Percentiles rank a stretch among this genome's conserved stretches.
Evolutionary conservation across 352 stramenopile species (phyloP).

Genomic region (Globisporangium polare): DNA sequence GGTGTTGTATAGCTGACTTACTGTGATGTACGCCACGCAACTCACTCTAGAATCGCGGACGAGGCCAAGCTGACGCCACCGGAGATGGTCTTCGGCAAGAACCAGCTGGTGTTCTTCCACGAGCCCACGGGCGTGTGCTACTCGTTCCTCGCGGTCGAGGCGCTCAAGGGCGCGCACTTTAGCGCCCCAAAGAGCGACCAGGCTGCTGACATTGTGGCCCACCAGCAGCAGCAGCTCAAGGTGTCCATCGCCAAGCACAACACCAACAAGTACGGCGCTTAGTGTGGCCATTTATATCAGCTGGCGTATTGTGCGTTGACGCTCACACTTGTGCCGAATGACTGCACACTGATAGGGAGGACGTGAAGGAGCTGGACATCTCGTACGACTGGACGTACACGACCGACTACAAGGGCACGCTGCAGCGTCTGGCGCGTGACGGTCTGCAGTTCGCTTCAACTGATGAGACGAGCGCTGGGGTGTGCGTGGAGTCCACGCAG

Average conservation of each 20-base stretch:
- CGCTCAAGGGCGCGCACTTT: slow-evolving; percentile 74
- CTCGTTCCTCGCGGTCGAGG: slow-evolving; percentile 74
- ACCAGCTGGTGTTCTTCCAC: slow-evolving; percentile 75
- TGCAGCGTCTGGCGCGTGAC: slow-evolving; percentile 39
- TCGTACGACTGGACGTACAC: slow-evolving; percentile 85
- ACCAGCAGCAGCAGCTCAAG: slow-evolving; percentile 79
- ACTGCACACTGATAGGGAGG: slow-evolving; percentile 41
- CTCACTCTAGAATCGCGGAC: slow-evolving; percentile 38
- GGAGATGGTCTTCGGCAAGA: slow-evolving; percentile 86
- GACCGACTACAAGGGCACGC: slow-evolving; percentile 77
- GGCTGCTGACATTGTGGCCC: slow-evolving; percentile 42
- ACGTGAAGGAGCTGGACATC: slow-evolving; percentile 82
- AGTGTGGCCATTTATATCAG: not conserved
- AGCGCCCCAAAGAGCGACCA: slow-evolving; percentile 32
- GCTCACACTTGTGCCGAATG: no score
- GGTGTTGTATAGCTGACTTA: not conserved
- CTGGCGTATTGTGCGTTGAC: not conserved
- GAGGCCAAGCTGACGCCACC: slow-evolving; percentile 67
- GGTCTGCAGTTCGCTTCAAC: slow-evolving; percentile 20
- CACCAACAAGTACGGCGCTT: slow-evolving; percentile 50
- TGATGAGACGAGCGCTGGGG: slow-evolving; percentile 17
- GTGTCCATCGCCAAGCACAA: slow-evolving; percentile 78
- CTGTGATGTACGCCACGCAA: not conserved
- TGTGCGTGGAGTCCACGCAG: slow-evolving; percentile 29
- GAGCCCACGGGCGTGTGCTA: slow-evolving; percentile 64